A percentile compares a stretch with the other conserved stretches of the same genome.
phyloP scores from a whole-genome alignment of 2,329 filamentous ascomycete genomes.

The Fusarium fracticaudum region DNA sequence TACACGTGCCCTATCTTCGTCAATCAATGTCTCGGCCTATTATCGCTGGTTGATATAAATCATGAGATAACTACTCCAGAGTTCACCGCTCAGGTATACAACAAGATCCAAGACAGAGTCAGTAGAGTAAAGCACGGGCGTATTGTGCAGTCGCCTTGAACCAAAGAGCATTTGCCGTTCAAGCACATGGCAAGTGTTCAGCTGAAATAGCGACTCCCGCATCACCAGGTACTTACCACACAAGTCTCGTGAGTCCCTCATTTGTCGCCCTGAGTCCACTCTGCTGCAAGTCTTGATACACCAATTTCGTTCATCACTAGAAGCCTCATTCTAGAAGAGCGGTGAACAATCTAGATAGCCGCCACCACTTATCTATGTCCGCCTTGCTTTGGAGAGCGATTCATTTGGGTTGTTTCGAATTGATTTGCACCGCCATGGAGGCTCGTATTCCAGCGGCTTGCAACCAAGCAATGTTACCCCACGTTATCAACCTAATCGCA shows the following conservation, averaged over 20 bases:
- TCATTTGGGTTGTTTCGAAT: conserved; percentile 1
- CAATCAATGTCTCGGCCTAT: not conserved
- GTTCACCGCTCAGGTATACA: conserved; percentile 7
- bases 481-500: not conserved
- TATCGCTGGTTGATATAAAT: not conserved
- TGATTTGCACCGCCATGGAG: not conserved
- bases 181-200: conserved; percentile 27
- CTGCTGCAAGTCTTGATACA: conserved; percentile 17
- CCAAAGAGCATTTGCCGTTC: conserved; percentile 7
- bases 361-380: conserved; percentile 6
- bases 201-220: conserved; percentile 9
- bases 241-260: conserved; percentile 10
- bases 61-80: not conserved
- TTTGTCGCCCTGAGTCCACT: conserved; percentile 21
- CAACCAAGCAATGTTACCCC: not conserved
- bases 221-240: conserved; percentile 8
- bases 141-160: not conserved
- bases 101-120: not conserved
- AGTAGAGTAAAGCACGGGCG: conserved; percentile 14
- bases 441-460: not conserved
- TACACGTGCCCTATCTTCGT: conserved; percentile 21
- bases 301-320: not conserved
- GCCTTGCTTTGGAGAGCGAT: not conserved
- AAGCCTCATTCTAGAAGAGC: conserved; percentile 36
- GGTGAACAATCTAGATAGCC: conserved; percentile 27